These are phyloP conservation scores for Cadophora luteo-olivacea DNA, from an alignment of 2,329 filamentous ascomycete genomes.

Conservation along the genomic window DNA sequence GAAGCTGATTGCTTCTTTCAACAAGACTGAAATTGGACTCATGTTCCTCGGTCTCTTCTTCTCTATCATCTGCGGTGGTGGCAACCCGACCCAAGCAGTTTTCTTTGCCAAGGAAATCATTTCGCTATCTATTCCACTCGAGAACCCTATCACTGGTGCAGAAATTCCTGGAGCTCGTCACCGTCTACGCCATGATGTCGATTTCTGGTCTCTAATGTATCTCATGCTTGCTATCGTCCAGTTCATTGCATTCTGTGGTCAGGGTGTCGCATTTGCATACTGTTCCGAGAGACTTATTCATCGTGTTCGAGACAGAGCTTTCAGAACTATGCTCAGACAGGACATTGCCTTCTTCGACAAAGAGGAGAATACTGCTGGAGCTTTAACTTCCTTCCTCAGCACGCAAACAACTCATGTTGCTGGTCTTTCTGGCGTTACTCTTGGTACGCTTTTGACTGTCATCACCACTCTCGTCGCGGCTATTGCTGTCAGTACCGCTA, in stretches of 20 bases:
- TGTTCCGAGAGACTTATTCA: constrained; percentile 88
- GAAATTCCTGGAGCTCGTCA: constrained; percentile 44
- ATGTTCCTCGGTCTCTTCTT: constrained; percentile 79
- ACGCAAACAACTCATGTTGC: constrained; percentile 90
- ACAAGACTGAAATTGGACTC: constrained; percentile 70
- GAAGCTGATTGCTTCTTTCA: constrained; percentile 82
- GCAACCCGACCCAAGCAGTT: constrained; percentile 78
- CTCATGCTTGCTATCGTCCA: constrained; percentile 80
- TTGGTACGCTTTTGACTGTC: constrained; percentile 86
- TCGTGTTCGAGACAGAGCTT: constrained; percentile 81
- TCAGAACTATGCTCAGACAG: constrained; percentile 87
- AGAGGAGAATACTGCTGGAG: constrained; percentile 87
- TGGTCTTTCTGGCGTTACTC: constrained; percentile 84
- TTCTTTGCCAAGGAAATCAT: constrained; percentile 91
- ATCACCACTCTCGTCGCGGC: constrained; percentile 79
- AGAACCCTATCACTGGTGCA: constrained; percentile 54
- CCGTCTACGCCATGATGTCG: constrained; percentile 68
- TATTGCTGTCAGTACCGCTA: constrained; percentile 70
- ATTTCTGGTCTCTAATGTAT: constrained; percentile 92
- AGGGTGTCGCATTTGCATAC: constrained; percentile 79
- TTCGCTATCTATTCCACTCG: constrained; percentile 57
- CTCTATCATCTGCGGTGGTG: constrained; percentile 78
- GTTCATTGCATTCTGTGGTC: constrained; percentile 70
- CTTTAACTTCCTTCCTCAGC: constrained; percentile 86
- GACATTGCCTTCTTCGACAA: constrained; percentile 92